Base-by-base conservation (phyloP, 108 stramenopile species). In the Cyclotella kingstonii region DNA sequence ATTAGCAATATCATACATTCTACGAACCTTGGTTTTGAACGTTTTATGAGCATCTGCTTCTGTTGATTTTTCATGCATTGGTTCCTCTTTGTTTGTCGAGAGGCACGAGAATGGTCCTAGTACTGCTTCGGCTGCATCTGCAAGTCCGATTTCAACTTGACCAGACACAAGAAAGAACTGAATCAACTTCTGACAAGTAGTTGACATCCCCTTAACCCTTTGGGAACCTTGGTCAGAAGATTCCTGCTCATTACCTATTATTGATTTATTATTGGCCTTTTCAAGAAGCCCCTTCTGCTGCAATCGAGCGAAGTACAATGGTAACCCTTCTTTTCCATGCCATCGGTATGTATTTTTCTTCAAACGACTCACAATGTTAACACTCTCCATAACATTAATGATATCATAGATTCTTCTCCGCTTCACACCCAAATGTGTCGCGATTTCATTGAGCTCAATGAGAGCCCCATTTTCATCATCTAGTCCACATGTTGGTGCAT, bases 1-100 rank as follows among this genome's bases (percentile, higher is more conserved):
- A 67, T 97, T 96, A 35, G 95, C 96, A 79, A 97, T 94, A 60
- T 97, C 96, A 63, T 97, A 97, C 65, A 97, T 81, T n/a, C 96
- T 85, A 15, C 96, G 82, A 46, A 94, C 91, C 63, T 91, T 92
- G 30, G 96, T 97, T 66, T 97, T 97, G 74, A 91, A 77, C 2
- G 62, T 73, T 39, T 62, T 71, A 1, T 56, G n/a, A n/a, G n/a
- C n/a, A n/a, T n/a, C n/a, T n/a, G n/a, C 59, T 27, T 66, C 53
- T 17, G 33, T 38, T 33, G 48, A 22, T 18, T 28, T 38, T 8
- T 48, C 63, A 5, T 57, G 33, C 18, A 68, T 44, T 17, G 30
- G 54, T n/a, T 59, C 67, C n/a, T 70, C 70, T 19, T 68, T 52
- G 10, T 44, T 49, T 19, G 57, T 28, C 2, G 33, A 38, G 23